Conservation (phyloP, 108 stramenopile species). For the Stephanodiscus triporus region DNA sequence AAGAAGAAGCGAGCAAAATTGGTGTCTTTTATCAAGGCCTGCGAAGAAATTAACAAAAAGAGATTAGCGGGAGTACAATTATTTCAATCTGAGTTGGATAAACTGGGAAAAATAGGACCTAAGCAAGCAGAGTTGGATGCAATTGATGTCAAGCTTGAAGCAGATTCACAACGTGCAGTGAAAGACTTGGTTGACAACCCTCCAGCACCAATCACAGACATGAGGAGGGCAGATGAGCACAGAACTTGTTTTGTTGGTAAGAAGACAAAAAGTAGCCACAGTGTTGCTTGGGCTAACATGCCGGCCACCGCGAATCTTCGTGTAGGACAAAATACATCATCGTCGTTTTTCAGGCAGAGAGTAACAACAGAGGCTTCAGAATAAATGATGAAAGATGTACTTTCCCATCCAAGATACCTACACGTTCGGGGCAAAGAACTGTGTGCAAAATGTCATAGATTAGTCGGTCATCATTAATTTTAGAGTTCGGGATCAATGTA, state of each 20-base stretch:
- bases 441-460: neutral
- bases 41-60: conserved; percentile 54
- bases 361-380: neutral
- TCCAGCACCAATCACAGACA: conserved; percentile 78
- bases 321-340: conserved; percentile 16
- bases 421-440: no score
- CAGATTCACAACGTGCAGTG: conserved; percentile 50
- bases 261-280: conserved; percentile 63
- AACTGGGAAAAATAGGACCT: conserved; percentile 46
- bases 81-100: conserved; percentile 51
- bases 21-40: conserved; percentile 39
- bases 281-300: conserved; percentile 77
- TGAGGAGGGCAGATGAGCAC: conserved; percentile 85
- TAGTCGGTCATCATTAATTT: neutral
- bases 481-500: conserved; percentile 18
- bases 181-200: conserved; percentile 76
- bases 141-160: conserved; percentile 39
- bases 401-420: neutral
- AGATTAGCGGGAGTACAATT: conserved; percentile 33
- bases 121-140: conserved; percentile 54
- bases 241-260: conserved; percentile 74
- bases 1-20: conserved; percentile 64
- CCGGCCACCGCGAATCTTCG: conserved; percentile 63
- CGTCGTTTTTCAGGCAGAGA: conserved; percentile 43
- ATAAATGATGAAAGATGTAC: neutral